Base-by-base conservation (phyloP, 208 protist genomes). In the Histomonas meleagridis region DNA sequence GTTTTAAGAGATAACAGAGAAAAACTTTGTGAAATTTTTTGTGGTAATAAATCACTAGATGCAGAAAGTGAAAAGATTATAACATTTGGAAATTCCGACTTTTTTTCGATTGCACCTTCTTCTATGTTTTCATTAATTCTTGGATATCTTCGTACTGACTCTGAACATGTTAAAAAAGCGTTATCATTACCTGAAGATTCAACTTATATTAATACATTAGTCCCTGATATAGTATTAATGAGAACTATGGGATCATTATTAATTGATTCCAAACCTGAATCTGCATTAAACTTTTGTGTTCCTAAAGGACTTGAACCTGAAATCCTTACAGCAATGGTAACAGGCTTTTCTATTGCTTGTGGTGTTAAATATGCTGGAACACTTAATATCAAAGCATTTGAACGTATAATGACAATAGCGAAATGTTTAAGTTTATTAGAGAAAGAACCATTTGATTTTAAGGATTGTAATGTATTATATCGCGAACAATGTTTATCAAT, bases 81-180 rank as follows among this genome's bases (percentile, higher is more conserved):
- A 55, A 86, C 76, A 55, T 86, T 86, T 49, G 76, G 76, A 38
- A 86, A 86, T 49, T 86, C 76, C 16, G 76, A 86, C 38, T 86
- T 86, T 46, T 86, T 86, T 49, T 1, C 76, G 18, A 40, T 86
- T 57, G 76, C 76, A 38, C 76, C 76, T 38, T 40, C 35, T 53
- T 40, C 76, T 3, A 40, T 86, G 9, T 55, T 86, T 0, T 40
- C 46, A 21, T n/a, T 86, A 14, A 46, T 46, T 32, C 46, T 86
- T 38, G 76, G 76, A 4, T 86, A 86, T 26, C 32, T 86, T 18
- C 23, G 76, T 57, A 86, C 76, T 55, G 76, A 49, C 38, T 46
- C 51, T 16, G n/a, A 32, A 16, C 9, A 46, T 35, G 76, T 86
- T 10, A 43, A 86, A 38, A 9, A 14, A 26, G 76, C 76, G 4